Percentiles rank a stretch among this genome's conserved stretches.
These are phyloP conservation scores for Larix sibirica DNA, from an alignment of 83 land plant genomes.

Conservation along the genomic window DNA sequence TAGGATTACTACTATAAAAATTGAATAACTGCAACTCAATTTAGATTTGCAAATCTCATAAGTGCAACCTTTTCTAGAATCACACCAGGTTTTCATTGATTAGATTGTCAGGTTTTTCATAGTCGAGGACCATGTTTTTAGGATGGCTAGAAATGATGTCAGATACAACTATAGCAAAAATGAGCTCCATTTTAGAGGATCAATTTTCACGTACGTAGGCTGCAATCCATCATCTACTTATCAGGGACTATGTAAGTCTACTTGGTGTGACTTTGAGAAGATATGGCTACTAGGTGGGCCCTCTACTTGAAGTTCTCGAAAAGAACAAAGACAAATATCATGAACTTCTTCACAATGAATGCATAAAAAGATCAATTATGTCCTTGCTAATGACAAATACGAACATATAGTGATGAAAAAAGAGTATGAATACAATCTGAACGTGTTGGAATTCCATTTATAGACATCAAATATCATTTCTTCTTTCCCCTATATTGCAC, in stretches of 20 bases:
- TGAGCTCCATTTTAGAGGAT: slow-evolving; percentile 90
- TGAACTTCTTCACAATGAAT: slow-evolving; percentile 87
- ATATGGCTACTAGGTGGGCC: too few relatives aligned
- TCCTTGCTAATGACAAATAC: slow-evolving; percentile 87
- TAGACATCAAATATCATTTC: slow-evolving; percentile 81
- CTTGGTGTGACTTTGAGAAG: too few relatives aligned
- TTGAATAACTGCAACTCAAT: too few relatives aligned
- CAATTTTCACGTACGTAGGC: slow-evolving; percentile 96
- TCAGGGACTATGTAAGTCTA: too few relatives aligned
- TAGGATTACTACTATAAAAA: too few relatives aligned
- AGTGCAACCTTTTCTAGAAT: too few relatives aligned
- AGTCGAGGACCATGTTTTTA: too few relatives aligned
- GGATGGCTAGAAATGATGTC: slow-evolving; percentile 88
- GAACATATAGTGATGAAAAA: too few relatives aligned
- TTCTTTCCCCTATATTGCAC: slow-evolving; percentile 95
- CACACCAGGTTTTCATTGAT: too few relatives aligned
- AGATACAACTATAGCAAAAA: slow-evolving; percentile 87
- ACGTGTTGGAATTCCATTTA: slow-evolving; percentile 82
- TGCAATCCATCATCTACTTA: slow-evolving; percentile 83
- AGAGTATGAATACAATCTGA: slow-evolving; percentile 93
- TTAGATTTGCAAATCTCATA: too few relatives aligned
- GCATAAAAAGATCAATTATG: slow-evolving; percentile 69
- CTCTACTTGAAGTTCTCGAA: slow-evolving; percentile 86
- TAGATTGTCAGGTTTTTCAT: too few relatives aligned
- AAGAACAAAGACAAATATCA: slow-evolving; percentile 93